Evolutionary conservation across 2,329 filamentous ascomycete genomes (phyloP), one percentile per base, ranked within the genome.

Genomic region (Fusarium chaquense): DNA sequence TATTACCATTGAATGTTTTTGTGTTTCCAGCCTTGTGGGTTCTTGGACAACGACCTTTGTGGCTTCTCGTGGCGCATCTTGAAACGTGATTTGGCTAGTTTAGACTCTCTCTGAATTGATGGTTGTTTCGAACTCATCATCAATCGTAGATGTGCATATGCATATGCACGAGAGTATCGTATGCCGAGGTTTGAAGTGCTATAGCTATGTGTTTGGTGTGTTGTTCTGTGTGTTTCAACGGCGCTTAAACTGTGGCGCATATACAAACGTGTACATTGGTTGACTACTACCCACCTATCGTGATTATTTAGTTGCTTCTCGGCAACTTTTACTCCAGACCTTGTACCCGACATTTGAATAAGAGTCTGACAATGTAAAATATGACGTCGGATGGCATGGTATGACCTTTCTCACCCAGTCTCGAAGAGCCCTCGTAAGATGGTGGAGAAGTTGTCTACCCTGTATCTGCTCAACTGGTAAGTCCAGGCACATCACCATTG

Each of bases 1-100:
- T 32, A 30, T 30, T 30, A 3, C 28, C 28, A 11, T 11, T 30
- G 28, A 30, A 30, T 32, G 26, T 40, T 44, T 51, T 36, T 30
- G 44, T 35, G 41, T 67, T 67, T 56, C 63, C 67, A 70, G 67
- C 67, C 67, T 70, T 70, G 52, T 67, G 61, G 66, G 38, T 47
- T 61, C 15, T 7, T 62, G 26, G 20, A 16, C 11, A 18, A 6
- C 9, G n/a, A 40, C 6, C 11, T n/a, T 38, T 6, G 49, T 59
- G 51, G 62, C 38, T 58, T 28, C n/a, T 47, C 24, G 49, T 52
- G 49, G 49, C 49, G 1, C n/a, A 52, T 52, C 49, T 52, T 52
- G 49, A 52, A 52, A 52, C 49, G 35, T 41, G 20, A 33, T n/a
- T 52, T 40, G 32, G 43, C 20, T n/a, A 10, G 12, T 5, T 6